phyloP scores from a whole-genome alignment of 1,284 basidiomycete genomes.

The Phlebopus sp. region DNA sequence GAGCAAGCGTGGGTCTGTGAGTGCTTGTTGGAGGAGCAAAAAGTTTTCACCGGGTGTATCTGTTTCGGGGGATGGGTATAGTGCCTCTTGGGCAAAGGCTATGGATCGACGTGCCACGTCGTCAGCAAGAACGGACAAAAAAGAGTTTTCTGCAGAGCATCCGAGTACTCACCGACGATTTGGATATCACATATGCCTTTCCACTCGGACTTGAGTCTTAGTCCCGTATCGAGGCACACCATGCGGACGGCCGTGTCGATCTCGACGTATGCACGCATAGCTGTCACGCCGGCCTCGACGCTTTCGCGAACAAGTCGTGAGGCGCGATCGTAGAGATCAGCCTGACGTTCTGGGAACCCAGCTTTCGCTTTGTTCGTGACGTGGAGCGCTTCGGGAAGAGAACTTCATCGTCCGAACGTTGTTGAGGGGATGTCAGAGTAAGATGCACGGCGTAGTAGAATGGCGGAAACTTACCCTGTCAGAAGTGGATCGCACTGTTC shows the following conservation, averaged over 20 bases:
- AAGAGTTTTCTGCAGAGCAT: neutral
- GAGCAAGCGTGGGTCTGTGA: constrained; percentile 14
- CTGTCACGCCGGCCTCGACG: constrained; percentile 56
- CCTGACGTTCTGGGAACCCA: constrained; percentile 38
- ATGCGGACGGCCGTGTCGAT: constrained; percentile 53
- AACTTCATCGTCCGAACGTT: constrained; percentile 36
- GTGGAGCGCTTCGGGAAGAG: constrained; percentile 54
- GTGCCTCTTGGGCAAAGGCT: constrained; percentile 65
- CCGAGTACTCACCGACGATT: constrained; percentile 46
- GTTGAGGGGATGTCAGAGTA: neutral
- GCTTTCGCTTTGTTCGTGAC: constrained; percentile 52
- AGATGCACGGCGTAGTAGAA: neutral
- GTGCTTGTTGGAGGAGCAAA: constrained; percentile 41
- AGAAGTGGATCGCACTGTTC: constrained; percentile 48
- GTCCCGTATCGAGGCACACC: constrained; percentile 48
- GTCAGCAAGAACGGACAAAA: neutral
- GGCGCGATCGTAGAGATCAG: constrained; percentile 51
- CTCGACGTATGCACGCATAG: constrained; percentile 61
- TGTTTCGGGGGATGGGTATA: constrained; percentile 40
- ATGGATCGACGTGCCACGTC: neutral
- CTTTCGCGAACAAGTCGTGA: constrained; percentile 53
- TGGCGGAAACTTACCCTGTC: constrained; percentile 41
- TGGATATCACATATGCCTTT: constrained; percentile 50
- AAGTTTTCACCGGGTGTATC: constrained; percentile 43
- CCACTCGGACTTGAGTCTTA: constrained; percentile 47